Evolutionary conservation across 2,329 filamentous ascomycete genomes (phyloP), one percentile per base, ranked within the genome.

Genomic region (Alternaria sp.): DNA sequence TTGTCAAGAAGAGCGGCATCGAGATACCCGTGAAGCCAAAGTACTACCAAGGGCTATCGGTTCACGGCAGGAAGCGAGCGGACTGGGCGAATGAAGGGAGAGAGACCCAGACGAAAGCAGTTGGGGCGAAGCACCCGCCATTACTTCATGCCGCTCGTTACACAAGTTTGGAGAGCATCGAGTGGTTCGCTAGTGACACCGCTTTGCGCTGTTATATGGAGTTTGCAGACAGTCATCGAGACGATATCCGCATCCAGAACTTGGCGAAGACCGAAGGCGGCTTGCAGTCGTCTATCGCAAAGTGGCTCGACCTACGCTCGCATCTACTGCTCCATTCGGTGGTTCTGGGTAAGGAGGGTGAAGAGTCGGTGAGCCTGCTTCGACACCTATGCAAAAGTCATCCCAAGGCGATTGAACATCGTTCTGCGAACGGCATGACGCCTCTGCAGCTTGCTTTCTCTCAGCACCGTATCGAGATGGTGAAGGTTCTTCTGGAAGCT

Each of bases 101-200:
- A 40, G 65, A 65, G n/a, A 51, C 32, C 3, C 54, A 65, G 28
- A 36, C 45, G 15, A 55, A 62, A 40, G 23, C 58, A 19, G 21
- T 47, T 13, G 59, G 57, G 5, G 62, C 61, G 19, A 56, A 68
- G 15, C 65, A 72, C 19, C 86, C 89, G 3, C 91, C 90, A 4
- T 79, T 92, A 9, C 83, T 92, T 1, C 80, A 85, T 63, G 88
- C 89, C 47, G 89, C 87, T 12, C 70, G 80, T 9, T 69, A 71
- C 2, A 88, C 88, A 4, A 90, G 83, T 19, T 75, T 95, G n/a
- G 86, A 90, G 43, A 85, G 86, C 17, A 87, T 93, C 0, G 89
- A 96, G 73, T 96, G 91, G 88, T 92, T 95, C 76, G 79, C 93
- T 59, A 89, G 90, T 61, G 90, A 92, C 64, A 86, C 87, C 1